These are phyloP conservation scores for Botryotinia globosa DNA, from an alignment of 2,329 filamentous ascomycete genomes.

Conservation along the genomic window DNA sequence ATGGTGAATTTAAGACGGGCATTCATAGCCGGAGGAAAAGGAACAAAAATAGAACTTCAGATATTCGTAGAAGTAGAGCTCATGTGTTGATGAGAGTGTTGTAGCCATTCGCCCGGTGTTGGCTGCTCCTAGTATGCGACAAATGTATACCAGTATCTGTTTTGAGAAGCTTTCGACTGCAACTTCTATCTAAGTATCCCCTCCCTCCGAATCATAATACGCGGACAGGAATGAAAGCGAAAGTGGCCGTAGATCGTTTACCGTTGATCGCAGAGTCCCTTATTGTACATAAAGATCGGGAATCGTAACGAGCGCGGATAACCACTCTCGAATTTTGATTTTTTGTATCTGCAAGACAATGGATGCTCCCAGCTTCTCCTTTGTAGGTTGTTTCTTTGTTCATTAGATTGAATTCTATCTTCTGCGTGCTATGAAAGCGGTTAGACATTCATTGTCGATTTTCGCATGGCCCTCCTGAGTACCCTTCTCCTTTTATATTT, in stretches of 20 bases:
- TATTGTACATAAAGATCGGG: background rate
- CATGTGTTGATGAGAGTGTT: background rate
- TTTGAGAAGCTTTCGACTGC: background rate
- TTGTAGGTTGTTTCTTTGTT: background rate
- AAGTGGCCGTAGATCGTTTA: background rate
- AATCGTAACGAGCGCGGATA: background rate
- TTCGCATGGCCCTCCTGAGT: background rate
- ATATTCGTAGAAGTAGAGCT: background rate
- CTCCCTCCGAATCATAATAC: too few species aligned
- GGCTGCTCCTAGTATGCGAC: background rate
- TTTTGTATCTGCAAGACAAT: background rate
- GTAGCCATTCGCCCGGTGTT: background rate
- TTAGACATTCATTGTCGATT: background rate
- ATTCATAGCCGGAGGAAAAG: background rate
- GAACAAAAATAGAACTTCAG: background rate
- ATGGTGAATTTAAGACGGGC: background rate
- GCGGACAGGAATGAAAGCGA: background rate
- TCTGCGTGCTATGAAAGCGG: background rate
- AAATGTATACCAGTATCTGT: background rate
- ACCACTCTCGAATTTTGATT: background rate
- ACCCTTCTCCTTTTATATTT: background rate
- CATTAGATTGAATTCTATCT: background rate
- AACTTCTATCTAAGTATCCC: background rate
- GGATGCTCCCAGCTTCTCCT: background rate
- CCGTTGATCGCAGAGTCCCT: background rate